Evolutionary conservation across 257 asterid species (phyloP).

Genomic region (Plantago elongata): DNA sequence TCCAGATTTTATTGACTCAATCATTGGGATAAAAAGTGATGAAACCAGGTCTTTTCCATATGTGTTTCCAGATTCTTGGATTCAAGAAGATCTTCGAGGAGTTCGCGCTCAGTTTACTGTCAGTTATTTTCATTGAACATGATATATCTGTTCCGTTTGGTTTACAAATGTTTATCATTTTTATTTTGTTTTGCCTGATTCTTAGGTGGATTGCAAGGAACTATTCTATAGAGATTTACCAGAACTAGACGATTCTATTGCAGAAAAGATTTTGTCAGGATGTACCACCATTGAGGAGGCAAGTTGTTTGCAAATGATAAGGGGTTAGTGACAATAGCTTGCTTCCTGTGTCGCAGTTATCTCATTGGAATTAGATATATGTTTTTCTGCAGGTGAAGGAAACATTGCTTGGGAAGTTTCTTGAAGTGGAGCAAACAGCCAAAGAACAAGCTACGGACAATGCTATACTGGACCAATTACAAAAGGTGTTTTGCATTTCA

Average conservation of each 20-base stretch:
- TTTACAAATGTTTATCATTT: not conserved
- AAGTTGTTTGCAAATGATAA: conserved; percentile 24
- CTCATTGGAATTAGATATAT: not conserved
- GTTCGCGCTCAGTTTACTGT: conserved; percentile 81
- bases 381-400: conserved; percentile 63
- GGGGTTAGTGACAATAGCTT: not conserved
- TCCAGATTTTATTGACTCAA: conserved; percentile 67
- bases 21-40: conserved; percentile 63
- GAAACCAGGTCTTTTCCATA: conserved; percentile 75
- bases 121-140: conserved; percentile 28
- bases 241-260: conserved; percentile 59
- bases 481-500: conserved; percentile 38
- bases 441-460: conserved; percentile 95
- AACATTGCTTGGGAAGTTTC: conserved; percentile 55
- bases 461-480: conserved; percentile 84
- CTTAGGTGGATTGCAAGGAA: conserved; percentile 81
- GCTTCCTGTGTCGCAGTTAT: not conserved
- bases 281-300: conserved; percentile 77
- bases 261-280: conserved; percentile 73
- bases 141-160: not conserved
- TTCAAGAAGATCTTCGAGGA: conserved; percentile 88
- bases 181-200: not conserved
- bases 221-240: conserved; percentile 50
- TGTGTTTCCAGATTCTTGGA: conserved; percentile 88
- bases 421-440: conserved; percentile 84